Evolutionary conservation across 441 rosid genomes (phyloP).

Genomic region (Pelargonium citronellum): DNA sequence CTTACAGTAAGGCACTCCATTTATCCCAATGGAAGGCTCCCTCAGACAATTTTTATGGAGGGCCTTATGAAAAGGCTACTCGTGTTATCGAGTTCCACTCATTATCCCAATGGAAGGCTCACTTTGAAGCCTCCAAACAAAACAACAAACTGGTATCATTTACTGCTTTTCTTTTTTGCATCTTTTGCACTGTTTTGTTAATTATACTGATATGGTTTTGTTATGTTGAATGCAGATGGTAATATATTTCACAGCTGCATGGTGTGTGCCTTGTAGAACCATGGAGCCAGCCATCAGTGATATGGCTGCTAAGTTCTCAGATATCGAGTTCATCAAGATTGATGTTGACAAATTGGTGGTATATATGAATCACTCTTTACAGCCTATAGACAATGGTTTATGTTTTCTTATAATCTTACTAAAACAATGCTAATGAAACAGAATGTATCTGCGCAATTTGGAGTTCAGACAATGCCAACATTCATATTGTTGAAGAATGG

Average conservation of each 20-base stretch:
- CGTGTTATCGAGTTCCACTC: neutral
- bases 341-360: conserved; percentile 21
- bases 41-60: neutral
- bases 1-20: neutral
- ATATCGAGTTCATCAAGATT: conserved; percentile 25
- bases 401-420: neutral
- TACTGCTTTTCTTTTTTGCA: too few species aligned
- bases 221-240: conserved; percentile 14
- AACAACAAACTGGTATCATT: neutral
- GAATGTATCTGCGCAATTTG: conserved; percentile 17
- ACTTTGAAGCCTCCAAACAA: neutral
- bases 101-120: neutral
- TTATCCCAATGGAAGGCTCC: conserved; percentile 1
- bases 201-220: neutral
- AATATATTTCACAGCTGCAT: conserved; percentile 21
- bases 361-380: neutral
- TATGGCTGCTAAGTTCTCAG: conserved; percentile 14
- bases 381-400: neutral
- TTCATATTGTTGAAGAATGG: conserved; percentile 19
- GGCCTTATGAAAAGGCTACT: neutral
- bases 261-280: conserved; percentile 23
- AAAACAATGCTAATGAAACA: neutral
- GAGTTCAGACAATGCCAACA: conserved; percentile 23
- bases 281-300: conserved; percentile 13
- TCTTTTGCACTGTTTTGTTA: too few species aligned